Evolutionary conservation across 352 stramenopile species (phyloP).

Genomic region (Phytopythium delawarense): DNA sequence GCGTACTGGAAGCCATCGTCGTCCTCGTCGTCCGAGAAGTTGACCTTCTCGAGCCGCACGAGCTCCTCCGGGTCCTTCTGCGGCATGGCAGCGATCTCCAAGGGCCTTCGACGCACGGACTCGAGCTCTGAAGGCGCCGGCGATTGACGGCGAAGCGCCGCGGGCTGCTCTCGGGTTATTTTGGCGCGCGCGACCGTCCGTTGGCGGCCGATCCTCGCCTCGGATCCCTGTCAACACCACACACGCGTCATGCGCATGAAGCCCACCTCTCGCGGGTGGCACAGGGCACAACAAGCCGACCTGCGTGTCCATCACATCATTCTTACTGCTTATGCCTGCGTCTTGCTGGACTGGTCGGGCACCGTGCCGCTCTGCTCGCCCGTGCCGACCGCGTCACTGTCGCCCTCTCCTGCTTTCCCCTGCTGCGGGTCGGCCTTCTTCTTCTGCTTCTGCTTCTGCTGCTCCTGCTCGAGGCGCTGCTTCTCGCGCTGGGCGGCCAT

Average conservation of each 20-base stretch:
- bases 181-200: not conserved
- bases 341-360: not conserved
- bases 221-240: not conserved
- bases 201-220: not conserved
- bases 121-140: not conserved
- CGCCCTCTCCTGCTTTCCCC: slow-evolving; percentile 1
- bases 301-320: not conserved
- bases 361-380: not conserved
- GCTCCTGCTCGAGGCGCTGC: slow-evolving; percentile 28
- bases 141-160: not conserved
- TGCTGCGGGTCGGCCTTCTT: slow-evolving; percentile 7
- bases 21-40: slow-evolving; percentile 84
- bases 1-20: slow-evolving; percentile 81
- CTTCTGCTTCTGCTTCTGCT: slow-evolving; percentile 18
- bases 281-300: not conserved
- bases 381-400: not conserved
- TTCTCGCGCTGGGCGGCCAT: slow-evolving; percentile 58
- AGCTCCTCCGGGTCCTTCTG: slow-evolving; percentile 56
- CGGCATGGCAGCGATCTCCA: not conserved
- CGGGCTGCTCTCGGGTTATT: not conserved
- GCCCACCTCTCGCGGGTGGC: not conserved
- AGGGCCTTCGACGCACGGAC: too few relatives aligned
- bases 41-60: slow-evolving; percentile 83
- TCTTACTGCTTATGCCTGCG: not conserved
- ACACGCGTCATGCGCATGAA: not conserved